These are phyloP conservation scores for Backusella sp. DNA, from an alignment of 192 early-diverging fungal species.

Conservation along the genomic window DNA sequence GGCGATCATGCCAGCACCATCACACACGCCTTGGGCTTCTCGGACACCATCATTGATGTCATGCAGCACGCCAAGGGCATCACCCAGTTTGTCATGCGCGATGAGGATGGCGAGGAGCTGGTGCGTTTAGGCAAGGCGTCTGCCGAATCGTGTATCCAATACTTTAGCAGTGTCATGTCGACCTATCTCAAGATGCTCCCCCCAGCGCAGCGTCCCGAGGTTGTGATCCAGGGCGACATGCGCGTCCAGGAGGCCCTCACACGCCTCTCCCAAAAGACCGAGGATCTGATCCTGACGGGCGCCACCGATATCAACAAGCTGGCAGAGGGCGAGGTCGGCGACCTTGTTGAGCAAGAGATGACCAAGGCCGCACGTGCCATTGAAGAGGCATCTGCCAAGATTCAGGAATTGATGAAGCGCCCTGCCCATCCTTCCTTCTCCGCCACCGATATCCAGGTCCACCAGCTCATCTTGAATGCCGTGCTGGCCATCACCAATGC, in stretches of 20 bases:
- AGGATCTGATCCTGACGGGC: constrained; percentile 69
- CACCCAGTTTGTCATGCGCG: constrained; percentile 75
- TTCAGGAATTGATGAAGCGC: constrained; percentile 77
- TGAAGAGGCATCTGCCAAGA: constrained; percentile 81
- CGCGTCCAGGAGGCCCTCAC: constrained; percentile 74
- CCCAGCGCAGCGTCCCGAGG: constrained; percentile 63
- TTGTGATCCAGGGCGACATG: constrained; percentile 74
- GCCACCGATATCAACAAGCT: constrained; percentile 51
- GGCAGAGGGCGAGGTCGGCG: constrained; percentile 76
- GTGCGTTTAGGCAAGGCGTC: constrained; percentile 61
- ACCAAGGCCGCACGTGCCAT: constrained; percentile 87
- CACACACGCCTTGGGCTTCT: constrained; percentile 71
- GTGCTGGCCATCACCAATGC: constrained; percentile 94
- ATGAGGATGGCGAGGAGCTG: constrained; percentile 79
- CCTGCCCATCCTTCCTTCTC: constrained; percentile 70
- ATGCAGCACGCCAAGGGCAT: constrained; percentile 90
- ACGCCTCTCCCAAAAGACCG: constrained; percentile 70
- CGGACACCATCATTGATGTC: constrained; percentile 80
- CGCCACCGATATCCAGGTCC: constrained; percentile 83
- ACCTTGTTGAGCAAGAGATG: constrained; percentile 95
- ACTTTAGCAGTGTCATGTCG: constrained; percentile 89
- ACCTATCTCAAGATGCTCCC: constrained; percentile 61
- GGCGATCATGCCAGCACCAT: constrained; percentile 90
- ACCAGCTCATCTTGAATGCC: constrained; percentile 85
- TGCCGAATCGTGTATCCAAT: constrained; percentile 69